Conservation (phyloP, 768 basidiomycete species). For the Suillus paluster region DNA sequence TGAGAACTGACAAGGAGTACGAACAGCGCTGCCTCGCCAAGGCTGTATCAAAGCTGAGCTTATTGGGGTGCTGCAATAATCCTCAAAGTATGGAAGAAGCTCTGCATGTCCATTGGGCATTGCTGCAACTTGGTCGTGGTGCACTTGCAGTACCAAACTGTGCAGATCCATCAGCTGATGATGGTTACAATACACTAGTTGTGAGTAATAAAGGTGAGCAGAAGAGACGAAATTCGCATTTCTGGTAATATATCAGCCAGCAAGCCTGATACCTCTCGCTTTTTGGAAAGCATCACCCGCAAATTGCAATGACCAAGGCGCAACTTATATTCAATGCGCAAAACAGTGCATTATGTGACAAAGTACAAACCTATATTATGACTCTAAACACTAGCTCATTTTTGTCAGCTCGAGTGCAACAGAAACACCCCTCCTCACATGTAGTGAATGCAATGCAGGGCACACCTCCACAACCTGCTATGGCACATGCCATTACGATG, state of each 20-base stretch:
- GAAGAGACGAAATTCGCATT: too few relatives aligned
- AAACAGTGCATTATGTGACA: not conserved
- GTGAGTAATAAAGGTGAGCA: not conserved
- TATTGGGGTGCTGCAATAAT: not conserved
- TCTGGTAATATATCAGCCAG: too few relatives aligned
- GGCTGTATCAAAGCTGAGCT: not conserved
- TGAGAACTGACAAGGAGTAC: not conserved
- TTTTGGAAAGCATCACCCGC: not conserved
- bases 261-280: too few relatives aligned
- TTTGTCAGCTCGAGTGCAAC: too few relatives aligned
- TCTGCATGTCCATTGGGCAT: not conserved
- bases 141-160: not conserved
- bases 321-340: not conserved
- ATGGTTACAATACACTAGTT: not conserved
- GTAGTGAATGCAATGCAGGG: too few relatives aligned
- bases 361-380: not conserved
- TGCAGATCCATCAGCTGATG: not conserved
- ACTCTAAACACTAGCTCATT: too few relatives aligned
- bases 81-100: not conserved
- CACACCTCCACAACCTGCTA: too few relatives aligned
- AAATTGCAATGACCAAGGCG: slow-evolving; percentile 19
- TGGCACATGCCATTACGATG: too few relatives aligned
- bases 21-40: not conserved
- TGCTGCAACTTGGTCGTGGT: not conserved
- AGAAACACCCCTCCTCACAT: too few relatives aligned